Evolutionary conservation across 208 protist genomes (phyloP).

Genomic region (Wallacemonas sp.): DNA sequence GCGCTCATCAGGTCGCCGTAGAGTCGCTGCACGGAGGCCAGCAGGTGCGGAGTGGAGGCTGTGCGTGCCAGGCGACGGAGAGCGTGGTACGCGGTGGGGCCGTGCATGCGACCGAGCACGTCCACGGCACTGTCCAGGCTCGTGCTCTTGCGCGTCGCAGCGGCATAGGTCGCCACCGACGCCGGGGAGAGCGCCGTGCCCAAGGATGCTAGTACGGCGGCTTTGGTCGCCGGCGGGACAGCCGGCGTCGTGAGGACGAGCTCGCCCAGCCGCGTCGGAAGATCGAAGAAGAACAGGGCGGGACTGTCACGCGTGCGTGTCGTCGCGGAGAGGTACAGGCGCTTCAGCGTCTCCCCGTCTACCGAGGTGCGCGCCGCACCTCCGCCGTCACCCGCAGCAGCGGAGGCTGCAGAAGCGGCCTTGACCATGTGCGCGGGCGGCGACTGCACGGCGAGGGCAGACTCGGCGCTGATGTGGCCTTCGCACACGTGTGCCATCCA

Average conservation of each 20-base stretch:
- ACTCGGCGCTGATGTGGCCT: neutral
- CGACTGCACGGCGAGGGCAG: slow-evolving; percentile 4
- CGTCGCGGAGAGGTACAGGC: slow-evolving; percentile 6
- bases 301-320: slow-evolving; percentile 2
- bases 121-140: slow-evolving; percentile 25
- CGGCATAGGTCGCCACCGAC: slow-evolving; percentile 9
- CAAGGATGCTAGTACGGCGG: neutral
- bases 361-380: neutral
- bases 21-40: slow-evolving; percentile 49
- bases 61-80: neutral
- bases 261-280: slow-evolving; percentile 26
- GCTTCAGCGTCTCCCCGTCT: slow-evolving; percentile 3
- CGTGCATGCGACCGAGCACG: slow-evolving; percentile 51
- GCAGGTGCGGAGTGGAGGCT: slow-evolving; percentile 22
- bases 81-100: slow-evolving; percentile 55
- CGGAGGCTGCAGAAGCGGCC: neutral
- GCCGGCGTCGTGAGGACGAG: slow-evolving; percentile 21
- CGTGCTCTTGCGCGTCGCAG: too few species aligned
- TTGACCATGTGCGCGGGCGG: slow-evolving; percentile 13
- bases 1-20: slow-evolving; percentile 69
- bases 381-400: neutral
- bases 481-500: slow-evolving; percentile 16
- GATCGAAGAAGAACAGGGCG: slow-evolving; percentile 32
- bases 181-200: neutral
- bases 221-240: slow-evolving; percentile 8